phyloP scores from a whole-genome alignment of 2,329 filamentous ascomycete species.

The Aspergillus novofumigatus region DNA sequence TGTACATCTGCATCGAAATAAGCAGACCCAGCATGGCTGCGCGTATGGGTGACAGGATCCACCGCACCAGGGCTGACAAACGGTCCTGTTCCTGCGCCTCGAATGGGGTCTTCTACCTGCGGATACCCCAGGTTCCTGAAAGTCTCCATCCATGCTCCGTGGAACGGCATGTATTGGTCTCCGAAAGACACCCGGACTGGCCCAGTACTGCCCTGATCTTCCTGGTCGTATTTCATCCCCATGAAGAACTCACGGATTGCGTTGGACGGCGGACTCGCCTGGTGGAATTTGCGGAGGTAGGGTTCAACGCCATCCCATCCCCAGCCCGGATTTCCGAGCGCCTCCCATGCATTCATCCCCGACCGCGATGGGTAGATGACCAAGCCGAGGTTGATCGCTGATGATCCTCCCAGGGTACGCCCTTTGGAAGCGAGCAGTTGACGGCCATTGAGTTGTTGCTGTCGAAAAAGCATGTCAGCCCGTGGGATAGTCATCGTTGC shows the following conservation, averaged over 20 bases:
- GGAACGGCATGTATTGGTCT: conserved; percentile 14
- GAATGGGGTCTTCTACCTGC: conserved; percentile 14
- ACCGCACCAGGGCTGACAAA: conserved; percentile 13
- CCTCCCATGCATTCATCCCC: conserved; percentile 45
- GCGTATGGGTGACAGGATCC: conserved; percentile 11
- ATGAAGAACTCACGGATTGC: neutral
- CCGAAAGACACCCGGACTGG: conserved; percentile 3
- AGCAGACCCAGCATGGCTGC: conserved; percentile 15
- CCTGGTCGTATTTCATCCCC: too few species aligned
- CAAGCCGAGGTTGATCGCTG: conserved; percentile 40
- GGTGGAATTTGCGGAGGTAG: conserved; percentile 46
- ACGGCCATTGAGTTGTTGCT: conserved; percentile 34
- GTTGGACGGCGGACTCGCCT: conserved; percentile 21
- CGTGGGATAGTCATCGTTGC: neutral
- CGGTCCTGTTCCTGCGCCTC: conserved; percentile 7
- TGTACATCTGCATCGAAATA: conserved; percentile 9
- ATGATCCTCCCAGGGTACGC: conserved; percentile 47
- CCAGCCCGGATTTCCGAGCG: conserved; percentile 44
- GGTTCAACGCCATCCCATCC: conserved; percentile 42
- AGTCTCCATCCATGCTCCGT: conserved; percentile 12
- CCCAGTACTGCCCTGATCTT: too few species aligned
- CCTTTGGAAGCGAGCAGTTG: conserved; percentile 41
- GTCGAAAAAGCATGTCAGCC: neutral
- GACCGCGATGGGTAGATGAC: conserved; percentile 17
- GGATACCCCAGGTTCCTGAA: conserved; percentile 13